Evolutionary conservation across 1,284 basidiomycete genomes (phyloP), one percentile per base, ranked within the genome.

Genomic region (Anthracocystis walkeri): DNA sequence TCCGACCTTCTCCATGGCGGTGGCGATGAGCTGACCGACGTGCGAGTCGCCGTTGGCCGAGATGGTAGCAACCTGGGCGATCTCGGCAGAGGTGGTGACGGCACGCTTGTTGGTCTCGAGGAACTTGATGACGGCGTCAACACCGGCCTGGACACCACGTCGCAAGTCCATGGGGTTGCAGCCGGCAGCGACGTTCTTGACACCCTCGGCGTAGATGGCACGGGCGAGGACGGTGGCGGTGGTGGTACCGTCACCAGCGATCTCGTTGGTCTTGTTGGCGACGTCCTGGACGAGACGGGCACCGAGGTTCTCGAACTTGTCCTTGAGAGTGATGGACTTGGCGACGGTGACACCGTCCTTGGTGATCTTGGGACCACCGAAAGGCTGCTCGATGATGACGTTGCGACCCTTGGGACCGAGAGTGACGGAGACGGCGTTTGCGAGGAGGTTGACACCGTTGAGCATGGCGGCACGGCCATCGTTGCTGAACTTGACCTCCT

Each of bases 161-260:
- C 96, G 93, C 70, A 98, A 92, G 88, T 99, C 96, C 95, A 98
- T 99, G 40, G 96, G 96, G 89, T 97, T 97, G 90, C 96, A 99
- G 21, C 96, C 94, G 14, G 96, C 96, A 45, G 96, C 95, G 65
- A 99, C 96, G 86, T 98, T 99, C 90, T 98, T 98, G 81, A 98
- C 95, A 87, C 96, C 96, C 87, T 99, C 96, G 0, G 94, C 90
- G 88, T 97, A 99, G 87, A 99, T 98, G 72, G 95, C 95, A 64
- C 93, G 92, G 8, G 96, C 94, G 66, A 98, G 91, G 58, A 98
- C 96, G 41, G 96, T 98, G 25, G 96, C 95, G 25, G 96, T 98
- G 14, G 96, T 99, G 14, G 95, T 99, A 76, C 96, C 96, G 86
- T 99, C 96, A 88, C 96, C 96, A 49, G 96, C 96, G 79, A 93